Evolutionary conservation across 2,329 filamentous ascomycete genomes (phyloP).

Genomic region (Fusarium illudens): DNA sequence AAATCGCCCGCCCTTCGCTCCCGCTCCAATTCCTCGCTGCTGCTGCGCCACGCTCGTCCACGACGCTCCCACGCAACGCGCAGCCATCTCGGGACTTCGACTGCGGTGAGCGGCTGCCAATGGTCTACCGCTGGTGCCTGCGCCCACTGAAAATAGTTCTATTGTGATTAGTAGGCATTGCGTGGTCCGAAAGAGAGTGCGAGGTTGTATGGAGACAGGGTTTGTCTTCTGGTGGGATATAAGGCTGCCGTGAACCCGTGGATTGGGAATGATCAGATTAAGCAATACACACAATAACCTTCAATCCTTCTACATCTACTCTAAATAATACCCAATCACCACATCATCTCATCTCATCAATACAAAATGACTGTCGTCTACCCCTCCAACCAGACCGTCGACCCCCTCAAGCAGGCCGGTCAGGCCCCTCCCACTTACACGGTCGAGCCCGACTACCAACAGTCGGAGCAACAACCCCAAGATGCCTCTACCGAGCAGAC

Average conservation of each 20-base stretch:
- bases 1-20: background rate
- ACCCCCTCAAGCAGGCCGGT: constrained; percentile 35
- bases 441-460: constrained; percentile 12
- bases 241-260: constrained; percentile 12
- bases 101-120: constrained; percentile 2
- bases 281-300: background rate
- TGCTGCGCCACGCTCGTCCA: constrained; percentile 30
- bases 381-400: constrained; percentile 27
- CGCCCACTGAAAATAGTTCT: background rate
- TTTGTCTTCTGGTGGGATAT: too few relatives aligned
- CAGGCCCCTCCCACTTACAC: constrained; percentile 36
- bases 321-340: background rate
- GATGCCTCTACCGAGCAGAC: constrained; percentile 42
- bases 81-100: background rate
- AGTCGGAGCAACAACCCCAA: constrained; percentile 13
- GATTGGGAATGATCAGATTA: background rate
- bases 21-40: constrained; percentile 2
- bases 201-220: too few relatives aligned
- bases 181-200: constrained; percentile 27
- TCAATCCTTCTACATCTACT: background rate
- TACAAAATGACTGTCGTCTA: constrained; percentile 28
- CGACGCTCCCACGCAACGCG: constrained; percentile 24
- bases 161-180: constrained; percentile 7
- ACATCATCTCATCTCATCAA: background rate
- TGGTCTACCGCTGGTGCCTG: background rate